phyloP scores from a whole-genome alignment of 768 basidiomycete species.

The Boletus fagicola region DNA sequence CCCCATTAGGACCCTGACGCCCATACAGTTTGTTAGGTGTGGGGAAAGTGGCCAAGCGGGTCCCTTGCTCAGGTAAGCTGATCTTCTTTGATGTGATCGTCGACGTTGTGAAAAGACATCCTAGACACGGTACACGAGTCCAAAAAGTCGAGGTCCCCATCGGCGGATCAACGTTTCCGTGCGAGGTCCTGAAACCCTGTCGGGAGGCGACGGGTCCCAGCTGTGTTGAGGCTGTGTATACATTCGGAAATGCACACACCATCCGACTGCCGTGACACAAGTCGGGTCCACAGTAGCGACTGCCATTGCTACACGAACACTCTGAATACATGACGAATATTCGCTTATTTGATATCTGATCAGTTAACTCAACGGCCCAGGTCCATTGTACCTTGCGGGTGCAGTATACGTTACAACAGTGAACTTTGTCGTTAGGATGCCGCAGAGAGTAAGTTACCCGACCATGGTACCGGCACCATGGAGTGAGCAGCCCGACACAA shows the following conservation, averaged over 20 bases:
- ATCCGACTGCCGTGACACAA: neutral
- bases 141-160: neutral
- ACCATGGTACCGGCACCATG: constrained; percentile 24
- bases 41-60: constrained; percentile 3
- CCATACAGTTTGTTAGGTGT: neutral
- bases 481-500: constrained; percentile 19
- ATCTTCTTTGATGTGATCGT: neutral
- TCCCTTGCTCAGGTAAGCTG: neutral
- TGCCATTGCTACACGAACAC: neutral
- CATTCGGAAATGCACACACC: neutral
- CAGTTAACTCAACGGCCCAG: neutral
- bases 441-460: constrained; percentile 22
- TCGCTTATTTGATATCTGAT: constrained; percentile 3
- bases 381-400: constrained; percentile 5
- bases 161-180: neutral
- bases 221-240: neutral
- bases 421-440: constrained; percentile 11
- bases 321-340: neutral
- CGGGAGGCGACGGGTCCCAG: neutral
- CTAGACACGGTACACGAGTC: neutral
- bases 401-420: constrained; percentile 8
- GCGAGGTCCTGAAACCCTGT: constrained; percentile 1
- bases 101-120: constrained; percentile 3
- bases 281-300: neutral
- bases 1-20: constrained; percentile 1